phyloP scores from a whole-genome alignment of 495 filamentous ascomycete genomes.

The Neurospora discreta region DNA sequence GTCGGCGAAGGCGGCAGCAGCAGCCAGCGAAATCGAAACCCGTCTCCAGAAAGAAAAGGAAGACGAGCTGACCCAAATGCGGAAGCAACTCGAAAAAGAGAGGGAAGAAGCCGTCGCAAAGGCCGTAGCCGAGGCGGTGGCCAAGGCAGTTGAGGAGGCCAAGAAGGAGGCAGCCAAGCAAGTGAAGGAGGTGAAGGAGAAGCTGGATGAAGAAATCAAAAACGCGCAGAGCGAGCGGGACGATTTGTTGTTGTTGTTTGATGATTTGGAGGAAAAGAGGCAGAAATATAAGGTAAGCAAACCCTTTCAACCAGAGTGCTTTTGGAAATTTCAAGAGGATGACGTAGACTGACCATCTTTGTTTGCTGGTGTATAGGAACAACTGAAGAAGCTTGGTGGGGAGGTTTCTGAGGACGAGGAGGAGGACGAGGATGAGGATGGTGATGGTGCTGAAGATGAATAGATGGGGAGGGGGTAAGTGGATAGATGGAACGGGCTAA shows the following conservation, averaged over 20 bases:
- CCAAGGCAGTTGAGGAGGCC: background rate
- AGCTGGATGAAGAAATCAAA: slow-evolving; percentile 55
- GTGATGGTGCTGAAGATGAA: slow-evolving; percentile 38
- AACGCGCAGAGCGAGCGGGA: slow-evolving; percentile 62
- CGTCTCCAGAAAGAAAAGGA: background rate
- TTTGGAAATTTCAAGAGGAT: background rate
- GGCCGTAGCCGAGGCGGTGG: background rate
- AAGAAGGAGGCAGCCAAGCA: background rate
- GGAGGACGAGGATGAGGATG: slow-evolving; percentile 43
- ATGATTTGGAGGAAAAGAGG: slow-evolving; percentile 80
- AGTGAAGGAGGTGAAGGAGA: slow-evolving; percentile 17
- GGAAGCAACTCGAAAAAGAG: background rate
- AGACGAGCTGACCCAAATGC: background rate
- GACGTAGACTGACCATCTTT: slow-evolving; percentile 24
- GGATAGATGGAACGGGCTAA: slow-evolving; percentile 14
- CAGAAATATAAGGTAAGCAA: slow-evolving; percentile 60
- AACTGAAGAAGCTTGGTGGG: slow-evolving; percentile 60
- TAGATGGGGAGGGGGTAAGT: slow-evolving; percentile 45
- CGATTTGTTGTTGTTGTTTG: slow-evolving; percentile 77
- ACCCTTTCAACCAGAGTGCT: background rate
- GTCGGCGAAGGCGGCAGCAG: background rate
- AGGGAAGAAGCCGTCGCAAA: background rate
- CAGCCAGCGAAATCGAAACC: background rate
- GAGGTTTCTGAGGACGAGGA: slow-evolving; percentile 71
- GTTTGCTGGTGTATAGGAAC: slow-evolving; percentile 35